Base-by-base conservation (phyloP, 2,329 filamentous ascomycete species). In the Exophiala sp. region DNA sequence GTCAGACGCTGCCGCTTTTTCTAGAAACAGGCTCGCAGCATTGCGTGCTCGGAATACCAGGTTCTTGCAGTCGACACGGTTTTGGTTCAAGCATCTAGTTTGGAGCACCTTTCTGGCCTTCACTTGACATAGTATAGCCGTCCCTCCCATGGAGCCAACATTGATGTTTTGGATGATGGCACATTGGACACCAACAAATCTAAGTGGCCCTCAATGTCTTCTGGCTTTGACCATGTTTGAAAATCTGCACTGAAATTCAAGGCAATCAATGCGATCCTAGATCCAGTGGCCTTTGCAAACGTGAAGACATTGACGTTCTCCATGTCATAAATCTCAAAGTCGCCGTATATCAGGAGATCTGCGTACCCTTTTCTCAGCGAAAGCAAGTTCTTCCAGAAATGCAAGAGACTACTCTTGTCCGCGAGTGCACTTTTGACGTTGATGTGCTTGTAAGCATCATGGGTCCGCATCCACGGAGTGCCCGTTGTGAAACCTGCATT, bases 381-480 rank as follows among this genome's bases (percentile, higher is more conserved):
- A 11, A 88, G 71, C 47, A 85, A 76, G 0, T 68, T 67, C 34
- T 78, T 77, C 77, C 85, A 90, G 66, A 82, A 86, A 51, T 75
- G 69, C 64, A 84, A 80, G 16, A 85, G 77, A 7, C 79, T 83
- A 11, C 66, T 58, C 1, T 67, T 64, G 41, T 72, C 66, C 14
- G 64, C 61, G 34, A 70, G 56, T 52, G 71, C 64, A 1, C 72
- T 64, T 1, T 75, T 77, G 21, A 81, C 86, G 64, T 90, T 90
- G 69, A 85, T 73, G 14, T 71, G 66, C 1, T 65, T 65, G 65
- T 83, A 84, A 64, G 83, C 78, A 50, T 84, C 79, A 65, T 88
- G 84, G 39, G 83, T 78, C n/a, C 78, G 77, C 81, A 89, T 89
- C 87, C 87, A 90, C 2, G 86, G 84, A 50, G 73, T 75, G 1